Conservation (phyloP, 108 stramenopile genomes). For the Fistulifera solaris region DNA sequence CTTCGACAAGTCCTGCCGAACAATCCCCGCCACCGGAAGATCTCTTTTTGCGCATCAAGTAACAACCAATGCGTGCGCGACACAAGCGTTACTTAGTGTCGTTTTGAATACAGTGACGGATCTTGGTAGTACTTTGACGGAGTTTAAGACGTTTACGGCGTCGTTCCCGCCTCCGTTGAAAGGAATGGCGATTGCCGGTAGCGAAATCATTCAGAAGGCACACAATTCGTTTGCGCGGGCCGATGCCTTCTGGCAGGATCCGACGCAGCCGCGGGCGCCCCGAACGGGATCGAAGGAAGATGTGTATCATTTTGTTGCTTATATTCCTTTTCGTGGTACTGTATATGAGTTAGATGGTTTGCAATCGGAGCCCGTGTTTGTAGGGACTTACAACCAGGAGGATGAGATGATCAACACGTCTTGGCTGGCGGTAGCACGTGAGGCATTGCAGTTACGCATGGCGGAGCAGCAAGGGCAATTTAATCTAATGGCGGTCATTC, state of each 20-base stretch:
- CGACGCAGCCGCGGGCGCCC: conserved; percentile 20
- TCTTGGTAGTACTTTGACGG: conserved; percentile 59
- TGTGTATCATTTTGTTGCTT: conserved; percentile 94
- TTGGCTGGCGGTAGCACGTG: conserved; percentile 68
- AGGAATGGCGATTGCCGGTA: conserved; percentile 80
- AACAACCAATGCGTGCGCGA: conserved; percentile 90
- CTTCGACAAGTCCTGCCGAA: background rate
- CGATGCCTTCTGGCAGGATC: conserved; percentile 82
- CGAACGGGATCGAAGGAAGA: conserved; percentile 45
- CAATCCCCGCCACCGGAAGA: conserved; percentile 25
- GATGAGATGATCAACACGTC: conserved; percentile 5
- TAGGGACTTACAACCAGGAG: conserved; percentile 43
- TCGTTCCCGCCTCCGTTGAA: conserved; percentile 75
- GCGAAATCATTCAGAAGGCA: conserved; percentile 72
- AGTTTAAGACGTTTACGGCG: conserved; percentile 73
- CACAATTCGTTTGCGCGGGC: conserved; percentile 88
- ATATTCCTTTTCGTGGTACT: conserved; percentile 60
- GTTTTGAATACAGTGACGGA: conserved; percentile 48
- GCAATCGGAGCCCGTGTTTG: conserved; percentile 75
- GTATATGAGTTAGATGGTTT: conserved; percentile 96
- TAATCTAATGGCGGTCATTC: conserved; percentile 87
- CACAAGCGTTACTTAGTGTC: conserved; percentile 83
- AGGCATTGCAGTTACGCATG: conserved; percentile 73
- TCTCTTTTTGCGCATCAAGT: conserved; percentile 88
- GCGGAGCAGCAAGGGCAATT: conserved; percentile 55